Conservation (phyloP, 2,329 filamentous ascomycete species). For the Fusarium sp. region DNA sequence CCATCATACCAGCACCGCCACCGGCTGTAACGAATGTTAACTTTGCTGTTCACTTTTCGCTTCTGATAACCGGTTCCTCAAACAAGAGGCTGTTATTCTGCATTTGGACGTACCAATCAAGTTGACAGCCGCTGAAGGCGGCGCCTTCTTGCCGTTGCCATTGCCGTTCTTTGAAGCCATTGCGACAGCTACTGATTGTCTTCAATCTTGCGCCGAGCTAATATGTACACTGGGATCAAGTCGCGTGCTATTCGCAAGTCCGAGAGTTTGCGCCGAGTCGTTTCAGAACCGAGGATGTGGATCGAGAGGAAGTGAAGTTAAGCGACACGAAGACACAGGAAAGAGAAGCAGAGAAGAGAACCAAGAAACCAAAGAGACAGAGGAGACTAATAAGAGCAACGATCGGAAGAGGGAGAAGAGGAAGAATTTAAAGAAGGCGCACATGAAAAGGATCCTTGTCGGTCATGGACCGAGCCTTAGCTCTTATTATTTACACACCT, state of each 20-base stretch:
- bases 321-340: neutral
- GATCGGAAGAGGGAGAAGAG: constrained; percentile 17
- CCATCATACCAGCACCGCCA: constrained; percentile 99
- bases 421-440: constrained; percentile 30
- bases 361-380: neutral
- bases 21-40: constrained; percentile 72
- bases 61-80: neutral
- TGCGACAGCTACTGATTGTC: constrained; percentile 18
- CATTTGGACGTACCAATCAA: constrained; percentile 76
- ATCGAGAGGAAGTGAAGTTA: constrained; percentile 3
- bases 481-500: constrained; percentile 35
- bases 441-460: constrained; percentile 29
- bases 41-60: neutral
- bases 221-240: neutral
- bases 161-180: constrained; percentile 52
- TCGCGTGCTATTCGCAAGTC: neutral
- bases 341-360: neutral
- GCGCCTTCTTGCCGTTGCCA: constrained; percentile 70
- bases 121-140: constrained; percentile 88
- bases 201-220: constrained; percentile 4
- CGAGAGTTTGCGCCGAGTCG: constrained; percentile 24
- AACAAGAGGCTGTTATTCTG: neutral
- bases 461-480: constrained; percentile 29
- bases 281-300: constrained; percentile 40
- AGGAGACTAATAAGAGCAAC: constrained; percentile 6